Conservation (phyloP, 805 yeast species). For the Lachancea sp. region DNA sequence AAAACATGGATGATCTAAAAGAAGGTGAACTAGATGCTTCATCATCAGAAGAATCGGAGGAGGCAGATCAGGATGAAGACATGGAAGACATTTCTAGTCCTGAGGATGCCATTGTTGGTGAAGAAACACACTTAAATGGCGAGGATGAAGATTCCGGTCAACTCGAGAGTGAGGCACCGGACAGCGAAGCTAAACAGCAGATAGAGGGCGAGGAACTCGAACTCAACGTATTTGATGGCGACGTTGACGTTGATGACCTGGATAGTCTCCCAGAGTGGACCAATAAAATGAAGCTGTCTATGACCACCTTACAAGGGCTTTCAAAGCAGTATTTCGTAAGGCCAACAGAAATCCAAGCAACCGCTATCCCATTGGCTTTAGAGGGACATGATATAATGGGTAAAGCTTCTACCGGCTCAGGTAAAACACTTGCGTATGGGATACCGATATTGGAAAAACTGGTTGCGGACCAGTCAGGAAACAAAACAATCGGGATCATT, state of each 20-base stretch:
- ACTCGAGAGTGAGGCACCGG: slow-evolving; percentile 3
- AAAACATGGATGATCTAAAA: slow-evolving; percentile 28
- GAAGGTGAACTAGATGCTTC: slow-evolving; percentile 28
- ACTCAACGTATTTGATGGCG: slow-evolving; percentile 24
- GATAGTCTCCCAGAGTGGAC: slow-evolving; percentile 57
- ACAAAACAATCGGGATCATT: slow-evolving; percentile 63
- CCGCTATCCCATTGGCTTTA: slow-evolving; percentile 67
- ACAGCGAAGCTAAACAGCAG: slow-evolving; percentile 19
- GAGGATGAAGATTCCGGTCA: slow-evolving; percentile 15
- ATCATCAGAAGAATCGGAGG: slow-evolving; percentile 21
- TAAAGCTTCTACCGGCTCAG: slow-evolving; percentile 96
- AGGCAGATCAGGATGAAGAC: slow-evolving; percentile 19
- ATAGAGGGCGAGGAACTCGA: slow-evolving; percentile 21
- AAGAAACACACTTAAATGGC: not conserved
- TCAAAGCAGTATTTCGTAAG: slow-evolving; percentile 46
- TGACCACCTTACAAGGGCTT: slow-evolving; percentile 57
- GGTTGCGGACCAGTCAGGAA: slow-evolving; percentile 18
- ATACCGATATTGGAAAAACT: slow-evolving; percentile 78
- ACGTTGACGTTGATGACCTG: slow-evolving; percentile 25
- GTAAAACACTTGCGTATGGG: slow-evolving; percentile 94
- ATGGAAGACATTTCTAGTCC: slow-evolving; percentile 5
- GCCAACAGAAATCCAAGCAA: slow-evolving; percentile 83
- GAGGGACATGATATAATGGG: slow-evolving; percentile 82
- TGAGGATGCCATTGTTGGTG: not conserved
- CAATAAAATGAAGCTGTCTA: slow-evolving; percentile 38